Conservation (phyloP, 2,329 filamentous ascomycete species). For the Allantophomopsis cytisporea region DNA sequence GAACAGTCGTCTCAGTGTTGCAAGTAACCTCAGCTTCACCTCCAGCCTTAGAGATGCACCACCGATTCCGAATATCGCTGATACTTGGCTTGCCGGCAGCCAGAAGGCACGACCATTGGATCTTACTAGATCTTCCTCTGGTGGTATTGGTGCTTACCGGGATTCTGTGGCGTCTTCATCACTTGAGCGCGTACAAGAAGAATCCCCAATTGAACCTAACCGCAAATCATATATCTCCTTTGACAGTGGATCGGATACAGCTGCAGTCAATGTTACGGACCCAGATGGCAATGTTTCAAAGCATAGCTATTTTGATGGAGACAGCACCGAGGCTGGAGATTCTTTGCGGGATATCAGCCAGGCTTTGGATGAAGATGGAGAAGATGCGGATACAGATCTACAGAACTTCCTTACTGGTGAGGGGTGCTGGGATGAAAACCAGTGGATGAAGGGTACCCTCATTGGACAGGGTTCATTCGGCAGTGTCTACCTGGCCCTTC, state of each 20-base stretch:
- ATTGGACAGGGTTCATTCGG: conserved; percentile 97
- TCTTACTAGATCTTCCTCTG: conserved; percentile 18
- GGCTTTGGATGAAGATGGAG: conserved; percentile 78
- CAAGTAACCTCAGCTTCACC: conserved; percentile 84
- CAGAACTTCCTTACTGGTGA: conserved; percentile 83
- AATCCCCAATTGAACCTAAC: conserved; percentile 71
- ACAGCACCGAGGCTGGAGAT: conserved; percentile 57
- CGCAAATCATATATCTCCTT: conserved; percentile 89
- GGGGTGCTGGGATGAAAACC: conserved; percentile 80
- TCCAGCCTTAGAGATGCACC: conserved; percentile 89
- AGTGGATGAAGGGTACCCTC: conserved; percentile 98
- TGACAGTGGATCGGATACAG: conserved; percentile 60
- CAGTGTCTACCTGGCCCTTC: conserved; percentile 85
- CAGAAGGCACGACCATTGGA: conserved; percentile 35
- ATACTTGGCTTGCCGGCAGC: conserved; percentile 68
- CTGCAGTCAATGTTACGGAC: conserved; percentile 61
- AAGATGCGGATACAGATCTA: conserved; percentile 81
- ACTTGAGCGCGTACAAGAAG: conserved; percentile 81
- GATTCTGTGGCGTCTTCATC: conserved; percentile 84
- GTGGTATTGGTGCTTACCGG: conserved; percentile 50
- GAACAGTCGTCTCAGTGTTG: conserved; percentile 84
- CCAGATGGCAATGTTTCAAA: conserved; percentile 57
- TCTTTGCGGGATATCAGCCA: conserved; percentile 77
- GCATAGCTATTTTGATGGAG: conserved; percentile 70
- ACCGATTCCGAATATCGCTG: conserved; percentile 88